Conservation (phyloP, 352 stramenopile species). For the Globisporangium camurandrum region DNA sequence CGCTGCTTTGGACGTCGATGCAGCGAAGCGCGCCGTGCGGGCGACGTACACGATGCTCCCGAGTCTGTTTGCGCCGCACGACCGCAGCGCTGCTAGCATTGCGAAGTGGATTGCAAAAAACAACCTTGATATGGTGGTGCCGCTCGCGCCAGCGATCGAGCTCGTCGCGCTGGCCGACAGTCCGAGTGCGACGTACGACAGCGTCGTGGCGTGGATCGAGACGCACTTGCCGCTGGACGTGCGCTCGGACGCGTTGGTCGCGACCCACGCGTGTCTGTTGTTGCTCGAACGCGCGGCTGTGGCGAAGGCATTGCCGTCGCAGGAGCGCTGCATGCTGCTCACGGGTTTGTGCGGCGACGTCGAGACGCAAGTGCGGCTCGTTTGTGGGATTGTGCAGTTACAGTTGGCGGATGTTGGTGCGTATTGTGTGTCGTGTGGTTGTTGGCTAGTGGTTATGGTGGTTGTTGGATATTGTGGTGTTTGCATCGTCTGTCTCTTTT, state of each 20-base stretch:
- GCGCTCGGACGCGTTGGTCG: slow-evolving; percentile 51
- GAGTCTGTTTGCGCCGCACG: slow-evolving; percentile 45
- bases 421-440: slow-evolving; percentile 6
- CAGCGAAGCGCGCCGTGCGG: slow-evolving; percentile 41
- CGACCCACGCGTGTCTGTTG: slow-evolving; percentile 57
- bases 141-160: slow-evolving; percentile 45
- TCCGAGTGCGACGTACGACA: slow-evolving; percentile 25
- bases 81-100: slow-evolving; percentile 41
- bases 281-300: slow-evolving; percentile 38
- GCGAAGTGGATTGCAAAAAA: slow-evolving; percentile 67
- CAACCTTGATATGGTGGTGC: slow-evolving; percentile 42
- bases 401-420: slow-evolving; percentile 43
- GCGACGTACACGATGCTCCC: slow-evolving; percentile 45
- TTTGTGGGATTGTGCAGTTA: slow-evolving; percentile 69
- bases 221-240: slow-evolving; percentile 36
- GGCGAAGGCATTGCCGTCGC: slow-evolving; percentile 44
- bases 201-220: slow-evolving; percentile 56
- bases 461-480: background rate
- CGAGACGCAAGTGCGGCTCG: slow-evolving; percentile 53
- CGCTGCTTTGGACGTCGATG: slow-evolving; percentile 28
- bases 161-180: slow-evolving; percentile 42
- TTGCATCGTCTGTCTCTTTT: slow-evolving; percentile 3
- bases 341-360: slow-evolving; percentile 57
- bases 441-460: background rate
- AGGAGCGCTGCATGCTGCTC: slow-evolving; percentile 58